Conservation (phyloP, 345 rosid species). For the Acer campestre region DNA sequence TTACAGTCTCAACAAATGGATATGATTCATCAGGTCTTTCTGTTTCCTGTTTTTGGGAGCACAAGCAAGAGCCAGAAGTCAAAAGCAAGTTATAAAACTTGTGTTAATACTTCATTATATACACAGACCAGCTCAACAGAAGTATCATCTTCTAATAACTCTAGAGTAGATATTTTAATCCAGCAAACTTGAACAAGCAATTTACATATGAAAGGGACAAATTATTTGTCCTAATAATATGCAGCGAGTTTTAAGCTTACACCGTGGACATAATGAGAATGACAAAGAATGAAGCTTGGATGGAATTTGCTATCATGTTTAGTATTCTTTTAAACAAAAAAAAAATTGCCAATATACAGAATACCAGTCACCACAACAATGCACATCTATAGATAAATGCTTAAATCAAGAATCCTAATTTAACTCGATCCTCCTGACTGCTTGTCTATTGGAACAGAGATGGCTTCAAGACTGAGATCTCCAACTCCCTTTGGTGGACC, state of each 20-base stretch:
- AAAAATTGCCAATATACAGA: constrained; percentile 32
- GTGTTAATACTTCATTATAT: no score
- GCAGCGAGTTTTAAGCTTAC: constrained; percentile 2
- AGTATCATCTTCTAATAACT: no score
- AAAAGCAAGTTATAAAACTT: no score
- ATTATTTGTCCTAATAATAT: not conserved
- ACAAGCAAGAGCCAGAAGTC: no score
- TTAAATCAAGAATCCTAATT: constrained; percentile 17
- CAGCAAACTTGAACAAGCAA: no score
- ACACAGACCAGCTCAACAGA: no score
- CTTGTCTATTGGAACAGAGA: constrained; percentile 41
- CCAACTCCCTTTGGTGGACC: constrained; percentile 63
- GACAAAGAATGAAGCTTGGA: constrained; percentile 25
- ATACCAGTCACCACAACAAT: not conserved
- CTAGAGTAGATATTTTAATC: no score
- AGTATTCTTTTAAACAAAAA: constrained; percentile 15
- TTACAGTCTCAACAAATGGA: no score
- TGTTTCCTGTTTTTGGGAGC: no score
- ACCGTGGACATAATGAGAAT: constrained; percentile 21
- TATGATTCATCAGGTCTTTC: no score
- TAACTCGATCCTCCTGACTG: constrained; percentile 43
- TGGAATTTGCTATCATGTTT: not conserved
- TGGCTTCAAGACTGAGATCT: constrained; percentile 57
- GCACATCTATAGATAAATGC: constrained; percentile 18
- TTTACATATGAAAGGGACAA: not conserved